Evolutionary conservation across 1,139 yeast genomes (phyloP).

Genomic region (Yamadazyma atmosphaerica): DNA sequence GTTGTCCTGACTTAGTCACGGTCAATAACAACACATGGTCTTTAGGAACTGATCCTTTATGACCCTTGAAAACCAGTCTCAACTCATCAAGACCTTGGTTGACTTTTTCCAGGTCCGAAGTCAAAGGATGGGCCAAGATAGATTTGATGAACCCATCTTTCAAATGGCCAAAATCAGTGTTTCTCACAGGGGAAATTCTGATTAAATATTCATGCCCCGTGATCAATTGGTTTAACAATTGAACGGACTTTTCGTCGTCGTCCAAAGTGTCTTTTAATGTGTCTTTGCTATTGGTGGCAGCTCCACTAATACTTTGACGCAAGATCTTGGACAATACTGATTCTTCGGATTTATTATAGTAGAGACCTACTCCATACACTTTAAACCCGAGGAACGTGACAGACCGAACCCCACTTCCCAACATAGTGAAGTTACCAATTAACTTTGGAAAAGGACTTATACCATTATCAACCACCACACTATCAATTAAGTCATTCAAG

Average conservation of each 20-base stretch:
- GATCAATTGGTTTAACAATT: slow-evolving; percentile 55
- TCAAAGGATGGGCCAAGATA: slow-evolving; percentile 55
- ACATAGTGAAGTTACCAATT: slow-evolving; percentile 42
- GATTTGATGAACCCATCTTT: slow-evolving; percentile 88
- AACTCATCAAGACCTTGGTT: slow-evolving; percentile 57
- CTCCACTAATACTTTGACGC: slow-evolving; percentile 20
- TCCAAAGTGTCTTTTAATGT: slow-evolving; percentile 20
- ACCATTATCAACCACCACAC: slow-evolving; percentile 47
- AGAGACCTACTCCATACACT: slow-evolving; percentile 85
- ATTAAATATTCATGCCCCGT: slow-evolving; percentile 46
- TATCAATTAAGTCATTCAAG: slow-evolving; percentile 4
- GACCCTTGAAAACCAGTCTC: slow-evolving; percentile 46
- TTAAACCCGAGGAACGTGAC: slow-evolving; percentile 83
- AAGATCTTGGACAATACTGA: slow-evolving; percentile 41
- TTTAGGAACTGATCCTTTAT: slow-evolving; percentile 65
- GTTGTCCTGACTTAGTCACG: slow-evolving; percentile 43
- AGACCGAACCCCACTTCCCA: slow-evolving; percentile 80
- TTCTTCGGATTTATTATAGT: slow-evolving; percentile 62
- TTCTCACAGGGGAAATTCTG: slow-evolving; percentile 81
- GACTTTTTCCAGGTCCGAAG: slow-evolving; percentile 40
- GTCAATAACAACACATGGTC: slow-evolving; percentile 58
- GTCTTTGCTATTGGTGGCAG: slow-evolving; percentile 7
- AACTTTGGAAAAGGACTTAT: slow-evolving; percentile 53
- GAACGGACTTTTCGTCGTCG: slow-evolving; percentile 39
- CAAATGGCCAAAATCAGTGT: slow-evolving; percentile 86